phyloP scores from a whole-genome alignment of 345 rosid genomes.

The Eucalyptus tenuipes region DNA sequence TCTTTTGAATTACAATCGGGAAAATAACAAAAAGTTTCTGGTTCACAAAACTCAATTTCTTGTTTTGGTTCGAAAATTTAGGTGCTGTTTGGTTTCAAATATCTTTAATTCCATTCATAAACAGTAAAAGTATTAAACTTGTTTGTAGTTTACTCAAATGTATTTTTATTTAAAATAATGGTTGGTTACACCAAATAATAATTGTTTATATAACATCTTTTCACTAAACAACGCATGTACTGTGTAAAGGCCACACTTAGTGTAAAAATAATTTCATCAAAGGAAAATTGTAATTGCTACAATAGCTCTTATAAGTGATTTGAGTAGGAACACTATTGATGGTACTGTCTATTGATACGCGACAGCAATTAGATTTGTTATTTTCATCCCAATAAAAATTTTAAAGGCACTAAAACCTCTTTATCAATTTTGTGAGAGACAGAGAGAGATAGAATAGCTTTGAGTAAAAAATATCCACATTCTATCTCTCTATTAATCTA shows the following conservation, averaged over 20 bases:
- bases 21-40: not conserved
- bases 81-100: not conserved
- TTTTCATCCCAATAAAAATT: not conserved
- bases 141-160: not conserved
- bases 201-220: not conserved
- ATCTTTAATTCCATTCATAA: not conserved
- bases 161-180: not conserved
- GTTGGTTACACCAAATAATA: not conserved
- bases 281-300: not conserved
- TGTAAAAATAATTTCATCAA: not conserved
- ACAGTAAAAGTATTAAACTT: not conserved
- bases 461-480: not conserved
- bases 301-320: not conserved
- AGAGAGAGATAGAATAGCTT: not conserved
- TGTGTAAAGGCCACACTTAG: not conserved
- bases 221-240: not conserved
- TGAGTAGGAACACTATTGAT: not conserved
- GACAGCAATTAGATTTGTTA: not conserved
- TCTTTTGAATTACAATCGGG: not conserved
- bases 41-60: not conserved
- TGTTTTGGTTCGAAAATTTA: not conserved
- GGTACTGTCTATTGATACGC: not conserved
- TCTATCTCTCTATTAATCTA: not conserved
- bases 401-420: not conserved
- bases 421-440: not conserved